Base-by-base conservation (phyloP, 495 filamentous ascomycete species). In the Tuber borchii region DNA sequence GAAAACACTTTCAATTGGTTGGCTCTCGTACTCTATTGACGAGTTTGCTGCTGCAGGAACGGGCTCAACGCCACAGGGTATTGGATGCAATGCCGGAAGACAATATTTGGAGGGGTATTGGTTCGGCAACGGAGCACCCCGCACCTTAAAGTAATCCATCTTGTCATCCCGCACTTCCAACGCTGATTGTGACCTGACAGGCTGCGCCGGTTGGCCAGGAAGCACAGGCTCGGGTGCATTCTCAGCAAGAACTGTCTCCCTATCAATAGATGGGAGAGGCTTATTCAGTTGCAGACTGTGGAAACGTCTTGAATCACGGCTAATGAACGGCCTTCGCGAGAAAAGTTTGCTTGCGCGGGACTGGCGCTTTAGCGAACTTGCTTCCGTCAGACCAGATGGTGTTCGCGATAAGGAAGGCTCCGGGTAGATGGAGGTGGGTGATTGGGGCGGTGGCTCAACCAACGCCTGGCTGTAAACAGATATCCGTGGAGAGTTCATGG, bases 221-320 rank as follows among this genome's bases (percentile, higher is more conserved):
- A 75, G 43, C n/a, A 82, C 70, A 7, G 73, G 76, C 51, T 81
- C 74, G 37, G 76, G 80, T n/a, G 79, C 80, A 72, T 82, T 74
- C 17, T 77, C 80, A 22, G 76, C 71, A 68, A 78, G 44, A 6
- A 72, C 39, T n/a, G 76, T 69, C 45, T 71, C 45, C 69, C 71
- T 82, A n/a, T 74, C 72, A 31, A 82, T 69, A 69, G 61, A 74
- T 51, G 80, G 80, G 26, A 82, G 61, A 45, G 80, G 80, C 51
- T 82, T 82, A 48, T 82, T 81, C 37, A 82, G 74, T 40, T 82
- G 80, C n/a, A 79, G 72, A 72, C 69, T 76, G 16, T 74, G 65
- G 9, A 65, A 71, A n/a, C 79, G 77, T 19, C 71, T 61, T 2
- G 78, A 37, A 40, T 80, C 61, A n/a, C 78, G 71, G 56, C 43